A percentile compares a stretch with the other conserved stretches of the same genome.
Evolutionary conservation across 176 grass and related monocot genomes (phyloP).

Genomic region (Lolium multiflorum): DNA sequence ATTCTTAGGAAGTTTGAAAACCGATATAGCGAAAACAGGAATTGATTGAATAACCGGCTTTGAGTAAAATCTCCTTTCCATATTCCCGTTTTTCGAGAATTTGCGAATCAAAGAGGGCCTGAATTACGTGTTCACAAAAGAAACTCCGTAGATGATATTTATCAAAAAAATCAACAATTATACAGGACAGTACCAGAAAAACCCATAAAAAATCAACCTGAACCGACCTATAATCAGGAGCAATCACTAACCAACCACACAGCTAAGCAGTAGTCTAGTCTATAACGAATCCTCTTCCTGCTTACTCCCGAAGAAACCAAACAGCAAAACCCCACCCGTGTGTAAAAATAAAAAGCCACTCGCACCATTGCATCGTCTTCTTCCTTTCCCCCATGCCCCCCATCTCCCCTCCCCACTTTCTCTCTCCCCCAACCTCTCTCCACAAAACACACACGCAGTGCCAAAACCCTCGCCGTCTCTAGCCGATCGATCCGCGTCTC

Average conservation of each 20-base stretch:
- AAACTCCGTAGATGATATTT: no score
- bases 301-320: background rate
- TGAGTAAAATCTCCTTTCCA: no score
- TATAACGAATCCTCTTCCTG: background rate
- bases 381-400: background rate
- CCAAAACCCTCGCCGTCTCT: conserved; percentile 41
- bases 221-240: conserved; percentile 7
- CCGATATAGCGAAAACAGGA: no score
- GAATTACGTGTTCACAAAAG: no score
- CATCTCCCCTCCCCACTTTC: background rate
- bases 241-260: conserved; percentile 9
- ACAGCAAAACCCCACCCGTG: background rate
- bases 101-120: no score
- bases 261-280: background rate
- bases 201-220: background rate
- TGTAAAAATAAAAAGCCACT: background rate
- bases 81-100: no score
- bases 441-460: background rate
- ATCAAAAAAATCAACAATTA: no score
- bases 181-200: no score
- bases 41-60: no score
- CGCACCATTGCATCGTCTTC: background rate
- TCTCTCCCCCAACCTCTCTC: no score
- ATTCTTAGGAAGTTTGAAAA: no score
- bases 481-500: conserved; percentile 4